These are phyloP conservation scores for Scheffersomyces cryptocercus DNA, from an alignment of 1,139 yeast genomes.

Conservation along the genomic window DNA sequence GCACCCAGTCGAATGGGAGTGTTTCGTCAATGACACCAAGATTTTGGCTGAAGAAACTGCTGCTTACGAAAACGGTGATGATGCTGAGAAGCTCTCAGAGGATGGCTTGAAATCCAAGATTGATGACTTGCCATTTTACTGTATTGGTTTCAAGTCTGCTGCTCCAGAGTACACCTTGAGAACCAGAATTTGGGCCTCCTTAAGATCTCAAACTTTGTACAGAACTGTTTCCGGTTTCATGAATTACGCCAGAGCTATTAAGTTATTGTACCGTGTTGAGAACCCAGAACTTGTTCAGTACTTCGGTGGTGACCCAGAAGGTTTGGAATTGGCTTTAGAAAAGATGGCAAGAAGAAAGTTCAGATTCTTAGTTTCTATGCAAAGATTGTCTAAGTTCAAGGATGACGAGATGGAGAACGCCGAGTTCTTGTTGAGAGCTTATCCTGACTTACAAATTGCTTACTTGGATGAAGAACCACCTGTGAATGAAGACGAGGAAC, in stretches of 20 bases:
- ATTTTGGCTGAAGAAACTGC: constrained; percentile 97
- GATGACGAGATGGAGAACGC: constrained; percentile 98
- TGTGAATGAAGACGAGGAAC: constrained; percentile 92
- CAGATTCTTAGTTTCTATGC: constrained; percentile 97
- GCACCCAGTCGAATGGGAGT: constrained; percentile 99
- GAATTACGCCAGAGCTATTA: constrained; percentile 98
- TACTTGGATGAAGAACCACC: constrained; percentile 94
- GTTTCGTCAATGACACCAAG: constrained; percentile 97
- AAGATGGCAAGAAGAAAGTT: constrained; percentile 99
- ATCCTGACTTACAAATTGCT: constrained; percentile 98
- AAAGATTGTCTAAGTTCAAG: constrained; percentile 93
- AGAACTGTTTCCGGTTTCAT: constrained; percentile 99
- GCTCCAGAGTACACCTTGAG: constrained; percentile 98
- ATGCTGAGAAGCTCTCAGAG: constrained; percentile 61
- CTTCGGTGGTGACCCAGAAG: constrained; percentile 98
- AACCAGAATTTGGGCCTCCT: constrained; percentile 99
- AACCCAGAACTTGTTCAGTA: constrained; percentile 98
- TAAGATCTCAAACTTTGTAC: constrained; percentile 96
- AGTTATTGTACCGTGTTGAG: constrained; percentile 95
- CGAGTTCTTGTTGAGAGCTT: constrained; percentile 95
- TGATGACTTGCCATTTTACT: constrained; percentile 97
- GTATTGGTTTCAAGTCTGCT: constrained; percentile 99
- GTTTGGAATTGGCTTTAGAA: constrained; percentile 92
- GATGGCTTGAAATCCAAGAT: constrained; percentile 85
- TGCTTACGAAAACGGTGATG: constrained; percentile 73